These are phyloP conservation scores for Cryptococcus sp. DNA, from an alignment of 1,284 basidiomycete genomes.

Conservation along the genomic window DNA sequence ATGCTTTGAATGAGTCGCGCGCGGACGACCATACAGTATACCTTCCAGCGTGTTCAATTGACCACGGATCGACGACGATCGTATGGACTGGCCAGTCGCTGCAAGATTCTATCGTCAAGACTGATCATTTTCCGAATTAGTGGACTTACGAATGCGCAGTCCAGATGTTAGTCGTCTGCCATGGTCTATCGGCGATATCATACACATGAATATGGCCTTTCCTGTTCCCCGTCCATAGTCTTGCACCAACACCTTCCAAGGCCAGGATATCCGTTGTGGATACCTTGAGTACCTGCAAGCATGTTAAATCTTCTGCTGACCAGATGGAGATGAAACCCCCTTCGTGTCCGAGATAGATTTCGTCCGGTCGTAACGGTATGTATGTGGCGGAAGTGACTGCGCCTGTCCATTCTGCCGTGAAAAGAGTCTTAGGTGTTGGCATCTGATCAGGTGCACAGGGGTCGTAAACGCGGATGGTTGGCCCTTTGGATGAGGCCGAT, in stretches of 20 bases:
- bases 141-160: constrained; percentile 65
- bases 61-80: constrained; percentile 70
- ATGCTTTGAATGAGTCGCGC: constrained; percentile 75
- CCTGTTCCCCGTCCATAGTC: constrained; percentile 81
- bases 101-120: background rate
- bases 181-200: constrained; percentile 68
- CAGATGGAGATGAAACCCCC: constrained; percentile 84
- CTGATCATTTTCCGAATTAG: background rate
- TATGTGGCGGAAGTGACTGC: constrained; percentile 78
- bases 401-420: constrained; percentile 58
- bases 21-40: constrained; percentile 77
- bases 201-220: constrained; percentile 82
- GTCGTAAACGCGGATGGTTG: constrained; percentile 77
- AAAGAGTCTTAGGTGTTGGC: constrained; percentile 57
- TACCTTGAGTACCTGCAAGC: constrained; percentile 62
- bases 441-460: constrained; percentile 55
- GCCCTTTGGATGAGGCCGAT: constrained; percentile 57
- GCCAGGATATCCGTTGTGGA: constrained; percentile 75
- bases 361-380: constrained; percentile 66
- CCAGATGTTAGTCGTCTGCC: constrained; percentile 89
- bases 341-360: constrained; percentile 89
- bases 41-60: constrained; percentile 60
- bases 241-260: constrained; percentile 74
- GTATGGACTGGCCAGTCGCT: constrained; percentile 71
- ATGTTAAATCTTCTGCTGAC: constrained; percentile 51